Conservation (phyloP, 2,329 filamentous ascomycete species). For the Akanthomyces dipterigenus region DNA sequence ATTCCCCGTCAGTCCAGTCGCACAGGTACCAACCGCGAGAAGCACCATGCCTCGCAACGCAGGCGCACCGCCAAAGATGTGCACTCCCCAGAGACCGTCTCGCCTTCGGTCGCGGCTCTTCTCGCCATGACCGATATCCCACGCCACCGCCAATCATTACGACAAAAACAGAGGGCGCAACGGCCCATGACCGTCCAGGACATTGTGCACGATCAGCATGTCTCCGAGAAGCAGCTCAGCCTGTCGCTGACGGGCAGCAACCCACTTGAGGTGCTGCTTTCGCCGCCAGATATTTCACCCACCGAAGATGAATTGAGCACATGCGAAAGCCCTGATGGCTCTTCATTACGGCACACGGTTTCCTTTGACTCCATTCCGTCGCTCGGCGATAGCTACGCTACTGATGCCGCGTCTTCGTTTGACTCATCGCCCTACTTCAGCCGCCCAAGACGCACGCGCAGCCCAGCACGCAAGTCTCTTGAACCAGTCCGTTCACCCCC, state of each 20-base stretch:
- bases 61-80: not conserved
- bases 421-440: conserved; percentile 40
- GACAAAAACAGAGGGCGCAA: conserved; percentile 22
- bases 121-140: conserved; percentile 58
- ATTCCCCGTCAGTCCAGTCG: conserved; percentile 7
- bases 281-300: conserved; percentile 50
- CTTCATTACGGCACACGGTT: conserved; percentile 44
- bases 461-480: conserved; percentile 39
- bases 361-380: conserved; percentile 58
- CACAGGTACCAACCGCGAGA: conserved; percentile 1
- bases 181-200: conserved; percentile 46
- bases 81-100: conserved; percentile 44
- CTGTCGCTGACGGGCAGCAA: conserved; percentile 45
- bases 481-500: conserved; percentile 51
- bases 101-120: conserved; percentile 53
- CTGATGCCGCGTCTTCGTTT: conserved; percentile 41
- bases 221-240: conserved; percentile 53
- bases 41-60: conserved; percentile 9
- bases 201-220: conserved; percentile 46
- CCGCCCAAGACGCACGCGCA: conserved; percentile 25
- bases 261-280: conserved; percentile 53
- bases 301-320: conserved; percentile 40
- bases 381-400: conserved; percentile 47
- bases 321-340: conserved; percentile 48
- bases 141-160: conserved; percentile 33